phyloP scores from a whole-genome alignment of 106 monocot genomes.

The Narthecium ossifragum region DNA sequence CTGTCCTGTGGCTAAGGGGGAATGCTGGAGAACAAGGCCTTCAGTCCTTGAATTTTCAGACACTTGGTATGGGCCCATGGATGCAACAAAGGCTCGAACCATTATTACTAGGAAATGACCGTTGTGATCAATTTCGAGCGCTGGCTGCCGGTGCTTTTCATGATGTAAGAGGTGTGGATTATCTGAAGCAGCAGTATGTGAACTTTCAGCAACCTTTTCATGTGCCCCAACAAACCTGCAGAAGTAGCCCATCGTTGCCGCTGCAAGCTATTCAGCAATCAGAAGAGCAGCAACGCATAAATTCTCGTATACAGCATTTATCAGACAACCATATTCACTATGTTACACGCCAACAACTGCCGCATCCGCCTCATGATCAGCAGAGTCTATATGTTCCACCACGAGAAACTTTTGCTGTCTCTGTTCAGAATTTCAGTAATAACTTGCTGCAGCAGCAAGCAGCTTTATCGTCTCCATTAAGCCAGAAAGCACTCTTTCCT shows the following conservation, averaged over 20 bases:
- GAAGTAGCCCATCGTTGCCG: constrained; percentile 36
- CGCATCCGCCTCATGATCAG: constrained; percentile 40
- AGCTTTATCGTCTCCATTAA: constrained; percentile 21
- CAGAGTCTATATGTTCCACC: constrained; percentile 44
- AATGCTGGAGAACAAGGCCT: constrained; percentile 47
- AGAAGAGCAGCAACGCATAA: constrained; percentile 33
- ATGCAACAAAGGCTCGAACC: constrained; percentile 62
- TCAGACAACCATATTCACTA: constrained; percentile 22
- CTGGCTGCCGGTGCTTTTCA: constrained; percentile 67
- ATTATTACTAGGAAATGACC: constrained; percentile 40
- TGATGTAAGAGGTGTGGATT: constrained; percentile 45
- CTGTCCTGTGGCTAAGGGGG: constrained; percentile 74
- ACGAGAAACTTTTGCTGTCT: constrained; percentile 35
- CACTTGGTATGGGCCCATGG: constrained; percentile 54
- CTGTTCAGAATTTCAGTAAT: constrained; percentile 37
- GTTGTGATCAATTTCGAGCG: constrained; percentile 66
- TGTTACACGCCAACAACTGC: constrained; percentile 44
- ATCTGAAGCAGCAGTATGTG: constrained; percentile 64
- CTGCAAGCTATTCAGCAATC: constrained; percentile 59
- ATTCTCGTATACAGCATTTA: constrained; percentile 32
- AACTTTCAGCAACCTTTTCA: constrained; percentile 68
- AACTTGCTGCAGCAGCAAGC: constrained; percentile 29
- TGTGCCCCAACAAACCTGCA: constrained; percentile 42
- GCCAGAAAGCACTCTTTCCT: constrained; percentile 41
- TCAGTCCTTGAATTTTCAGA: constrained; percentile 63